These are phyloP conservation scores for Boletus rubroflammeus DNA, from an alignment of 768 basidiomycete species.

Conservation along the genomic window DNA sequence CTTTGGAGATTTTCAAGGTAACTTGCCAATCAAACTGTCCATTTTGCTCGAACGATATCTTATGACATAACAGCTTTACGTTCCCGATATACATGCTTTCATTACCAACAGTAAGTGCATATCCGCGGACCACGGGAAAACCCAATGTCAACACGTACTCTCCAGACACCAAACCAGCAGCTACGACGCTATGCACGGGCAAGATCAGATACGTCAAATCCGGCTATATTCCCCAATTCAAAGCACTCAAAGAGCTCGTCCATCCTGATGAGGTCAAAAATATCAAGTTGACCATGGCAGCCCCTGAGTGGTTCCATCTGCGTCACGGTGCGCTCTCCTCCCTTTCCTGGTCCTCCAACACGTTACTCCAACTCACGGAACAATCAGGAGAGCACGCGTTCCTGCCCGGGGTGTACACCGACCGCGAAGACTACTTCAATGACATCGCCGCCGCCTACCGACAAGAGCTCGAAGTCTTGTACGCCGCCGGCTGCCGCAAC, in stretches of 20 bases:
- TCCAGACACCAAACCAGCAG: constrained; percentile 21
- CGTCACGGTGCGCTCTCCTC: constrained; percentile 46
- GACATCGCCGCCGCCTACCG: constrained; percentile 47
- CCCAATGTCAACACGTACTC: neutral
- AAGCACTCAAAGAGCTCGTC: constrained; percentile 55
- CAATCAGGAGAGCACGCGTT: constrained; percentile 23
- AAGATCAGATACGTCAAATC: constrained; percentile 61
- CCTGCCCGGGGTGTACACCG: constrained; percentile 15
- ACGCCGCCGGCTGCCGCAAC: constrained; percentile 41
- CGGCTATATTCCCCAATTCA: constrained; percentile 63
- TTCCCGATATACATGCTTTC: constrained; percentile 25
- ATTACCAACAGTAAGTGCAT: constrained; percentile 12
- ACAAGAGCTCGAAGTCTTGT: constrained; percentile 43
- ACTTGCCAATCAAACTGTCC: too few relatives aligned
- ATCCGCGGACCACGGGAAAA: neutral
- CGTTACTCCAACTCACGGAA: neutral
- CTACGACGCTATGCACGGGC: constrained; percentile 38
- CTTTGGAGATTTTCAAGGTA: constrained; percentile 27
- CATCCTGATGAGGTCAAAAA: constrained; percentile 57
- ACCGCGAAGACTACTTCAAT: constrained; percentile 42
- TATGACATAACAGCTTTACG: constrained; percentile 18
- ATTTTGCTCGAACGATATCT: neutral
- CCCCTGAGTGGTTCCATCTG: constrained; percentile 71
- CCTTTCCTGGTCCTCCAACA: neutral
- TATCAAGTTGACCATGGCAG: constrained; percentile 69